Base-by-base conservation (phyloP, 2,329 filamentous ascomycete genomes). In the Plectosphaerella plurivora region DNA sequence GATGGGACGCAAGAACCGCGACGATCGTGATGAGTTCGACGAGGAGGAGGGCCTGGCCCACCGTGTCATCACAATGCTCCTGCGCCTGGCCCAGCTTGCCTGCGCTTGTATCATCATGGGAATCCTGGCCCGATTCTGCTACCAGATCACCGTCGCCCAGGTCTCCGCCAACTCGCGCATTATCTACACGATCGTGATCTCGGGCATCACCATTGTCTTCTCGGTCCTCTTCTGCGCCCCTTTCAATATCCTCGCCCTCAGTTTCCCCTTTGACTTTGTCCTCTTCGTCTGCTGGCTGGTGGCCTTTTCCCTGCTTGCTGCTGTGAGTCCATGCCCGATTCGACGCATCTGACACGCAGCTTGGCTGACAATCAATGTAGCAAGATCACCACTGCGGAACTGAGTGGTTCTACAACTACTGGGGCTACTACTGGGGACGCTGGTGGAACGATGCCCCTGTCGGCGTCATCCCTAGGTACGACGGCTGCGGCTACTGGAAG, bases 221-320 rank as follows among this genome's bases (percentile, higher is more conserved):
- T 25, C 45, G 11, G n/a, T 64, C 18, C 44, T 62, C 24, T 47
- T 62, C 24, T 58, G 56, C 20, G 35, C 46, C 1, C 63, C 63
- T 2, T 55, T 65, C 50, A 56, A 55, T 15, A 20, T 45, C 22
- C 54, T 62, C 2, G 62, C 61, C 33, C 35, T 61, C 35, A 50
- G 47, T 14, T 65, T 64, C 47, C 62, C 63, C 2, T 49, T 62
- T 7, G 63, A 65, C 51, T 59, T 63, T 24, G 37, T 63, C 3
- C 14, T 65, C 20, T 64, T 61, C 28, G 41, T 64, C 22, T 60
- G 60, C 59, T 65, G 63, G 63, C 55, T 65, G 14, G 60, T 64
- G 18, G 61, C 62, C 28, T 65, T 58, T 46, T 58, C 51, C 44
- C 53, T 65, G 3, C 58, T 65, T n/a, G 47, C 57, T 18, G 55